Evolutionary conservation across 306 rosid genomes (phyloP).

Genomic region (Lotus japonicus): DNA sequence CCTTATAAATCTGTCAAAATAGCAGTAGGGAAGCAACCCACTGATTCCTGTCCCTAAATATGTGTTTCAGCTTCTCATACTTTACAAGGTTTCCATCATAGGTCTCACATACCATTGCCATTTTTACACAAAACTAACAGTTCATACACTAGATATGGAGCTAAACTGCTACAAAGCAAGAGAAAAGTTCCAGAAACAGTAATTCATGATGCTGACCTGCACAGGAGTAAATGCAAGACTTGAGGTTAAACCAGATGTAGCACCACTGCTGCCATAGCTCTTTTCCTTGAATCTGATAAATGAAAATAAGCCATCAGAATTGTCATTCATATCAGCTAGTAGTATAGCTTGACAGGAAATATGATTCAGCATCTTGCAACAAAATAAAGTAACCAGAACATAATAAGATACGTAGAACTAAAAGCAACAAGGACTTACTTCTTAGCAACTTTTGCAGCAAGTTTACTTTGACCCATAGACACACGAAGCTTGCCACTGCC

Average conservation of each 20-base stretch:
- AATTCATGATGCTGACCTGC: conserved; percentile 47
- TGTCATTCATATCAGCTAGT: not conserved
- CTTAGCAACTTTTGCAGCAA: conserved; percentile 86
- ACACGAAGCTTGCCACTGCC: conserved; percentile 98
- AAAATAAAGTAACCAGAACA: conserved; percentile 3
- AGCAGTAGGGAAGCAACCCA: not conserved
- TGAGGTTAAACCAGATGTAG: conserved; percentile 84
- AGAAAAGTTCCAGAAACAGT: not conserved
- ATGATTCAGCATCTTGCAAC: not conserved
- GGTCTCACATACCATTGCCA: not conserved
- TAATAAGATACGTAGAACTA: not conserved
- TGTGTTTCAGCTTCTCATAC: not conserved
- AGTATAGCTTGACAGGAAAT: not conserved
- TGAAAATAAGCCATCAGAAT: conserved; percentile 6
- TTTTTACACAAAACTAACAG: not conserved
- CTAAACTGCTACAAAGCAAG: not conserved
- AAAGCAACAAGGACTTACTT: conserved; percentile 41
- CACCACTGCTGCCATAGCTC: conserved; percentile 86
- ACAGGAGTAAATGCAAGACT: conserved; percentile 98
- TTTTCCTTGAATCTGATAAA: conserved; percentile 80
- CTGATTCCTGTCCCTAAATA: not conserved
- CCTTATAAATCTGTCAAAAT: not conserved
- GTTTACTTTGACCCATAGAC: conserved; percentile 75
- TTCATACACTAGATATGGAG: not conserved
- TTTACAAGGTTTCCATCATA: not conserved